phyloP scores from a whole-genome alignment of 768 basidiomycete genomes.

The Leccinellum rugosiceps region DNA sequence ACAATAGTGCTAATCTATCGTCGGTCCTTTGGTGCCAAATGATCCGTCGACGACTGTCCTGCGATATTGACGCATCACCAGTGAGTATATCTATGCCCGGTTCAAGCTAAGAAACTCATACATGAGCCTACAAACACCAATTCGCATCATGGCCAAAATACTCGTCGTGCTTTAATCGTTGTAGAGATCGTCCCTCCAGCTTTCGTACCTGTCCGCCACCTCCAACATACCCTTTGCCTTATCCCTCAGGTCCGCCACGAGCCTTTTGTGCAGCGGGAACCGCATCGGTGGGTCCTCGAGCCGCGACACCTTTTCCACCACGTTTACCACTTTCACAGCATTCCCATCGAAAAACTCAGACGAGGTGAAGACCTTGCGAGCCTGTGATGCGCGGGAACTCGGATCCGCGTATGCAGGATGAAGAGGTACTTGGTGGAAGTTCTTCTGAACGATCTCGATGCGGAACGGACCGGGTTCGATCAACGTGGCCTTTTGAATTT shows the following conservation, averaged over 20 bases:
- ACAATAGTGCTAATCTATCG: too few species aligned
- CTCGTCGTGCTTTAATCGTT: neutral
- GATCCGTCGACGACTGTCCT: too few species aligned
- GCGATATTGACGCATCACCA: too few species aligned
- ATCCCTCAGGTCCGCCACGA: constrained; percentile 3
- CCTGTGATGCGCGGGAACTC: neutral
- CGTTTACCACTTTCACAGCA: constrained; percentile 7
- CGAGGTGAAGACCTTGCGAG: neutral
- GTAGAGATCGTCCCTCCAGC: constrained; percentile 19
- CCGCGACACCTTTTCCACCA: constrained; percentile 10
- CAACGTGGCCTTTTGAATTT: constrained; percentile 10
- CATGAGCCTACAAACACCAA: too few species aligned
- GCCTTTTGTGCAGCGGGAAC: constrained; percentile 8
- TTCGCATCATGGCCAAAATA: too few species aligned
- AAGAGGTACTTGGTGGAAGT: neutral
- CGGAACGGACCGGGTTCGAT: constrained; percentile 16
- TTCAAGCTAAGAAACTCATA: too few species aligned
- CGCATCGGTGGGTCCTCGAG: constrained; percentile 18
- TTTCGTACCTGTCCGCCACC: constrained; percentile 9
- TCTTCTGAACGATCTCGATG: constrained; percentile 5
- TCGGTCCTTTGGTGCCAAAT: too few species aligned
- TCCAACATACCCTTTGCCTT: constrained; percentile 12
- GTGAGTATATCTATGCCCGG: too few species aligned
- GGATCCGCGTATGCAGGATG: constrained; percentile 22
- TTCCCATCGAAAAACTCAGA: constrained; percentile 9